Percentiles rank a stretch among this genome's conserved stretches.
Conservation (phyloP, 2,329 filamentous ascomycete species). For the Cercospora sp. region DNA sequence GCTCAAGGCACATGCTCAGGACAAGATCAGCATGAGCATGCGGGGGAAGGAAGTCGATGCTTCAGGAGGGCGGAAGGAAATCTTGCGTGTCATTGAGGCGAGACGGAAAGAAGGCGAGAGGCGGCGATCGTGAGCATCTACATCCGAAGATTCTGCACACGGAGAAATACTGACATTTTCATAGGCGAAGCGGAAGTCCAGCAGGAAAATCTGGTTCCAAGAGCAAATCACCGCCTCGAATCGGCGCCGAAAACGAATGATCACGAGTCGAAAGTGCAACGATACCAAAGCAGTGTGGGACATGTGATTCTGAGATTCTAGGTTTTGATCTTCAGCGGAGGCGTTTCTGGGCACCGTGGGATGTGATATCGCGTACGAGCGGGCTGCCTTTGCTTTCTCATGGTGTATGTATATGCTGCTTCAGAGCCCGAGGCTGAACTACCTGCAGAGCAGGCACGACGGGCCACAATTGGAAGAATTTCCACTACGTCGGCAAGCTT, state of each 20-base stretch:
- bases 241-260: constrained; percentile 32
- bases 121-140: constrained; percentile 69
- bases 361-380: not conserved
- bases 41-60: constrained; percentile 81
- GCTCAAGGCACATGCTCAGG: constrained; percentile 72
- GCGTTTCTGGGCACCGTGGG: not conserved
- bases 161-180: constrained; percentile 3
- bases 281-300: not conserved
- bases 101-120: constrained; percentile 85
- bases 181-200: constrained; percentile 29
- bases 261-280: not conserved
- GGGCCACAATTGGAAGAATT: not conserved
- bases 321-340: not conserved
- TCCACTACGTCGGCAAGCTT: not conserved
- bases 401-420: not conserved
- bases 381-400: not conserved
- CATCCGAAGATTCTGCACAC: not conserved
- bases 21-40: constrained; percentile 95
- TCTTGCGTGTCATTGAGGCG: constrained; percentile 83
- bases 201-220: constrained; percentile 21
- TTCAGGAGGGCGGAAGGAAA: constrained; percentile 78
- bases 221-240: constrained; percentile 31
- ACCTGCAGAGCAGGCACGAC: not conserved
- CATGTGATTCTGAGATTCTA: constrained; percentile 1
- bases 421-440: not conserved